Conservation (phyloP, 495 filamentous ascomycete genomes). For the Penicillium ochrochloron region DNA sequence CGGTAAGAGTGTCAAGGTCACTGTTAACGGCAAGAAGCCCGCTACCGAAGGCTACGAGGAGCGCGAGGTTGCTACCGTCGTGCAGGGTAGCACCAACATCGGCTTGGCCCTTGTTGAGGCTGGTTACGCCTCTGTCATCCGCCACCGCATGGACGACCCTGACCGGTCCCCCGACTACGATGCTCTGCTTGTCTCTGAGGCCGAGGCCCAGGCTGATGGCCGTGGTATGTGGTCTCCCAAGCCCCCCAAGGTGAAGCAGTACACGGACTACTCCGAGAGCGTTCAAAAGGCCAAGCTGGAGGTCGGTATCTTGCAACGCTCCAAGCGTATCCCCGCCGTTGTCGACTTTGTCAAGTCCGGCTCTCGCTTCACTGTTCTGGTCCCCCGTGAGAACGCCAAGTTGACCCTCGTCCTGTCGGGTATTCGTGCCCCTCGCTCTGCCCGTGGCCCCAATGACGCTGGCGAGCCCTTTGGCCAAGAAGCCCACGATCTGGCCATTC, state of each 20-base stretch:
- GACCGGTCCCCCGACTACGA: conserved; percentile 95
- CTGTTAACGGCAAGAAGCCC: conserved; percentile 86
- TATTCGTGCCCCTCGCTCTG: conserved; percentile 88
- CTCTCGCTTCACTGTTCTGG: conserved; percentile 88
- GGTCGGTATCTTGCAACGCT: conserved; percentile 80
- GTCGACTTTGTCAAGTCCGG: conserved; percentile 98
- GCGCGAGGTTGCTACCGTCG: conserved; percentile 89
- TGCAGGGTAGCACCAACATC: conserved; percentile 83
- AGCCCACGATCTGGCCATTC: conserved; percentile 87
- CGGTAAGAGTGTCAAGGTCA: conserved; percentile 89
- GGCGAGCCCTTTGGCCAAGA: conserved; percentile 95
- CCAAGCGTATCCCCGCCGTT: conserved; percentile 89
- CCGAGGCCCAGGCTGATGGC: conserved; percentile 77
- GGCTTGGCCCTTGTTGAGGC: conserved; percentile 84
- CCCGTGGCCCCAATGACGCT: conserved; percentile 77
- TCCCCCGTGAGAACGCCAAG: conserved; percentile 92
- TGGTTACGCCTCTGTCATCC: conserved; percentile 89
- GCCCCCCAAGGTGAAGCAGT: conserved; percentile 75
- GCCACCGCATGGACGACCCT: conserved; percentile 89
- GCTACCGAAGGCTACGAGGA: conserved; percentile 91
- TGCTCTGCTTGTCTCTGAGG: conserved; percentile 85
- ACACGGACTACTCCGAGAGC: conserved; percentile 87
- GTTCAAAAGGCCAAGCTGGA: conserved; percentile 95
- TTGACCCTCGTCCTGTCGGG: conserved; percentile 94
- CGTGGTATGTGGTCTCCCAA: conserved; percentile 96